phyloP scores from a whole-genome alignment of 1,284 basidiomycete species.

The Microbotryomycetes sp. region DNA sequence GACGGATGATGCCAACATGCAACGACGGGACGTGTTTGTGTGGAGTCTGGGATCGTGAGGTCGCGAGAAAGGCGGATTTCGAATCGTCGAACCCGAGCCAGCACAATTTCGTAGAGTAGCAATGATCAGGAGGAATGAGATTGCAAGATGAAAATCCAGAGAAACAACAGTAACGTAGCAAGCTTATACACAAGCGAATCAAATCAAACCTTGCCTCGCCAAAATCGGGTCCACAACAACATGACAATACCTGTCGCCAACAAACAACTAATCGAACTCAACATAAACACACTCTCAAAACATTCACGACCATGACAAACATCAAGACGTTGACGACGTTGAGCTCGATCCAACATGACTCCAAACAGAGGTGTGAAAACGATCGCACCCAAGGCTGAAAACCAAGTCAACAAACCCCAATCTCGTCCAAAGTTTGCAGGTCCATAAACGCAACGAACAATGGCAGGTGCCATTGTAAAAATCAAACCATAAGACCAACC shows the following conservation, averaged over 20 bases:
- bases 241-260: constrained; percentile 2
- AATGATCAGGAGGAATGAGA: too few species aligned
- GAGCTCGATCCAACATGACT: constrained; percentile 20
- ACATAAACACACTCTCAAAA: constrained; percentile 8
- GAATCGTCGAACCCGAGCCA: too few species aligned
- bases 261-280: constrained; percentile 8
- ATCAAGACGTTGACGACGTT: background rate
- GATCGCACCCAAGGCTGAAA: constrained; percentile 33
- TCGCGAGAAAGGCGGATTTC: too few species aligned
- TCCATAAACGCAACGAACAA: constrained; percentile 32
- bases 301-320: constrained; percentile 11
- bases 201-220: constrained; percentile 12
- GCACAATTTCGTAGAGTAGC: too few species aligned
- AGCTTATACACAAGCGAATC: too few species aligned
- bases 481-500: constrained; percentile 30
- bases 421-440: constrained; percentile 33
- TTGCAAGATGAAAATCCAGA: too few species aligned
- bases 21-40: too few species aligned
- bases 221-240: constrained; percentile 4
- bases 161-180: too few species aligned
- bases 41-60: too few species aligned
- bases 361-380: constrained; percentile 33
- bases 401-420: constrained; percentile 34
- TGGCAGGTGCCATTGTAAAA: constrained; percentile 30
- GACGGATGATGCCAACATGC: too few species aligned